Evolutionary conservation across 768 basidiomycete species (phyloP).

Genomic region (Saitozyma podzolica): DNA sequence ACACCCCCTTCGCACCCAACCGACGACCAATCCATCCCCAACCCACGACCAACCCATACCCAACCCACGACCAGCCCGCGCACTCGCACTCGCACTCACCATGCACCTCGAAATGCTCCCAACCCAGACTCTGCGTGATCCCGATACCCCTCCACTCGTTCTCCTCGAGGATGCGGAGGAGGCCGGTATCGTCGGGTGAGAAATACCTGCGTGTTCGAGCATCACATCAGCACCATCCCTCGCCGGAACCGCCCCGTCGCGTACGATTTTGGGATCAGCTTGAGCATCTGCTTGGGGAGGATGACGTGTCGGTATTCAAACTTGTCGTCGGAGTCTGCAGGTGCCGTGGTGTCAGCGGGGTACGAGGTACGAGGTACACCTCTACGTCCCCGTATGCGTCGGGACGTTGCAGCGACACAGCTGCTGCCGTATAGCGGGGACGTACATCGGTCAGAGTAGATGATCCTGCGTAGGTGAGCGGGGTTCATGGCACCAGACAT

Average conservation of each 20-base stretch:
- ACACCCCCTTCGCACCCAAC: too few relatives aligned
- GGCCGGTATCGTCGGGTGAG: conserved; percentile 68
- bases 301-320: conserved; percentile 95
- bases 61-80: too few relatives aligned
- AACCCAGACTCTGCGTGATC: conserved; percentile 91
- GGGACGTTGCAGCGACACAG: too few relatives aligned
- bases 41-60: too few relatives aligned
- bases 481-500: neutral
- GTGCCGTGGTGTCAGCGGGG: neutral
- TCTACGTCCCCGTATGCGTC: too few relatives aligned
- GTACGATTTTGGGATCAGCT: conserved; percentile 75
- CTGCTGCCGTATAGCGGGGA: neutral
- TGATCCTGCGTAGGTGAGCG: conserved; percentile 36
- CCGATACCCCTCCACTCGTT: conserved; percentile 95
- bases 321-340: conserved; percentile 72
- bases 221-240: too few relatives aligned
- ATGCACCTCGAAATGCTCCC: conserved; percentile 98
- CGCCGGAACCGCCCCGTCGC: conserved; percentile 14
- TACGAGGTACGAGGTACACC: neutral
- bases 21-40: too few relatives aligned
- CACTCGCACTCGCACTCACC: conserved; percentile 53
- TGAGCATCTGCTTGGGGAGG: conserved; percentile 88
- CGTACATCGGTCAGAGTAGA: conserved; percentile 52
- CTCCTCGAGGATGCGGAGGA: conserved; percentile 78
- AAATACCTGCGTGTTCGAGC: conserved; percentile 60